phyloP scores from a whole-genome alignment of 1,284 basidiomycete genomes.

The Apiotrichum siamense region DNA sequence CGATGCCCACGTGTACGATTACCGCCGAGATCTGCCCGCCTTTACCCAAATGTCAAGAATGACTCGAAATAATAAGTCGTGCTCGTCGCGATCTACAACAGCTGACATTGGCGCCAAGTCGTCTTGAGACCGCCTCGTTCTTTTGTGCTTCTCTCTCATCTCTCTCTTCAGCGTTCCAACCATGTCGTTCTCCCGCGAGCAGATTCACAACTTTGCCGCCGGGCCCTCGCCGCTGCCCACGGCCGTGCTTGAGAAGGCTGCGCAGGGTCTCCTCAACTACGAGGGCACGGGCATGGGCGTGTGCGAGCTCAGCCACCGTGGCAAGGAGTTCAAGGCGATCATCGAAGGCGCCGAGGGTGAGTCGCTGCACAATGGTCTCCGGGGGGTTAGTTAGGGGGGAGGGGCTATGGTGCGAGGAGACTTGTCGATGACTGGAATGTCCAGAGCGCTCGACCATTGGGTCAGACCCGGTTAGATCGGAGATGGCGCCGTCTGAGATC shows the following conservation, averaged over 20 bases:
- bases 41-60: too few relatives aligned
- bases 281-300: conserved; percentile 83
- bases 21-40: too few relatives aligned
- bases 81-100: too few relatives aligned
- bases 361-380: too few relatives aligned
- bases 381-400: background rate
- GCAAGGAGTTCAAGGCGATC: conserved; percentile 73
- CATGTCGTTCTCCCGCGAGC: conserved; percentile 35
- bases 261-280: conserved; percentile 76
- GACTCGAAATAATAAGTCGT: too few relatives aligned
- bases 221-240: conserved; percentile 84
- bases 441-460: too few relatives aligned
- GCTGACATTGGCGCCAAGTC: too few relatives aligned
- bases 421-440: too few relatives aligned
- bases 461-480: too few relatives aligned
- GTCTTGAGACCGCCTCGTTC: too few relatives aligned
- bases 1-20: too few relatives aligned
- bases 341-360: conserved; percentile 59
- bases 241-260: conserved; percentile 67
- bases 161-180: background rate
- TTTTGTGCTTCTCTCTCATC: background rate
- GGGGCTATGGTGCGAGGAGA: background rate
- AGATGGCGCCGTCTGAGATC: too few relatives aligned
- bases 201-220: conserved; percentile 80
- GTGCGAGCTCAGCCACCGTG: conserved; percentile 88